phyloP scores from a whole-genome alignment of 2,329 filamentous ascomycete species.

The Aspergillus tanneri region DNA sequence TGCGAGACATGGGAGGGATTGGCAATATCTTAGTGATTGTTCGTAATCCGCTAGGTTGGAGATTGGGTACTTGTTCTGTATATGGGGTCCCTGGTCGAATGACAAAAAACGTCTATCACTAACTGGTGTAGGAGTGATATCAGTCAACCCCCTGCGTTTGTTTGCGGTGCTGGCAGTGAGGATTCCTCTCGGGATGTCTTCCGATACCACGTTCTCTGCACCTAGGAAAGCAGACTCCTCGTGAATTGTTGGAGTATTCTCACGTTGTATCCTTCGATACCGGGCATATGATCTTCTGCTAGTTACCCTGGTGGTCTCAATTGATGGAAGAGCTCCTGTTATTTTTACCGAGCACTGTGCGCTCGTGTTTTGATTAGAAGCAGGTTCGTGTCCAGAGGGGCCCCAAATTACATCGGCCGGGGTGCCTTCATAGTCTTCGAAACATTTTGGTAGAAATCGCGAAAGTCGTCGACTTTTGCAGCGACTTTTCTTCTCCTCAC shows the following conservation, averaged over 20 bases:
- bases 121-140: background rate
- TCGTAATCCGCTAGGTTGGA: background rate
- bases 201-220: background rate
- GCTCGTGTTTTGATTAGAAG: background rate
- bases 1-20: constrained; percentile 21
- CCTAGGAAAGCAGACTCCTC: background rate
- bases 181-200: background rate
- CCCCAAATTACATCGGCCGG: constrained; percentile 31
- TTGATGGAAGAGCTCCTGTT: constrained; percentile 10
- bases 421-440: constrained; percentile 27
- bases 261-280: background rate
- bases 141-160: background rate
- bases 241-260: background rate
- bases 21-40: constrained; percentile 1
- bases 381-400: constrained; percentile 14
- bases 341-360: background rate
- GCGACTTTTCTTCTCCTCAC: constrained; percentile 25
- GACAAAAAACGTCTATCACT: background rate
- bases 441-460: constrained; percentile 27
- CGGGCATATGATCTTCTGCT: background rate
- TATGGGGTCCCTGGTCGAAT: background rate
- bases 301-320: background rate
- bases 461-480: constrained; percentile 15
- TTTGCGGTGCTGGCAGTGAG: background rate
- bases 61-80: background rate